A percentile compares a stretch with the other conserved stretches of the same genome.
These are phyloP conservation scores for Leccinum subtestaceum DNA, from an alignment of 768 basidiomycete genomes.

Conservation along the genomic window DNA sequence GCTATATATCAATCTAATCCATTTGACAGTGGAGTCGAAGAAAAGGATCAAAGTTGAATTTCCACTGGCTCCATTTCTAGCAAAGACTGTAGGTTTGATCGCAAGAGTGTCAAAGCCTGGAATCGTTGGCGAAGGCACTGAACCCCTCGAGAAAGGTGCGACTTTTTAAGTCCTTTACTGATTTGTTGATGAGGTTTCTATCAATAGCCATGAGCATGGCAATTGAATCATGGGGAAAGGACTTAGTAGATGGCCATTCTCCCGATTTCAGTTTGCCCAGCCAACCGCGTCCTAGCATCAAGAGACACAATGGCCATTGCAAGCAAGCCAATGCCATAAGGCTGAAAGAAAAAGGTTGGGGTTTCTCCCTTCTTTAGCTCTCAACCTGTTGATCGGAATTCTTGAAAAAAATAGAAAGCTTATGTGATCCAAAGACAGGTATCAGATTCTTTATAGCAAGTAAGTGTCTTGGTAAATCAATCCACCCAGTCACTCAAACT, in stretches of 20 bases:
- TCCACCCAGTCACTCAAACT: not conserved
- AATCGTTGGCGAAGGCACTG: no score
- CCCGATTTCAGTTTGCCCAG: not conserved
- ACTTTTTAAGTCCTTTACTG: not conserved
- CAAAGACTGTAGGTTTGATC: not conserved
- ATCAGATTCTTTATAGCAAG: conserved; percentile 15
- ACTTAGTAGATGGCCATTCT: no score
- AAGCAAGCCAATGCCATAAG: conserved; percentile 6
- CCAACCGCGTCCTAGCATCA: not conserved
- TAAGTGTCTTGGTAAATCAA: not conserved
- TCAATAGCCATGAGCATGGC: not conserved
- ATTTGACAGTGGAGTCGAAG: not conserved
- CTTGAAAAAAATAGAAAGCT: not conserved
- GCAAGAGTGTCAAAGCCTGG: not conserved
- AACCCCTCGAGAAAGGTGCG: conserved; percentile 3
- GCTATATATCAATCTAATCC: not conserved
- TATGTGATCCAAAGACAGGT: not conserved
- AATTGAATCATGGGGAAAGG: not conserved
- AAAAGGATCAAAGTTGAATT: not conserved
- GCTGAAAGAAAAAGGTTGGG: conserved; percentile 6
- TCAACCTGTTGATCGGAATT: not conserved
- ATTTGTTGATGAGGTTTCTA: not conserved
- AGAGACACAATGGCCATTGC: conserved; percentile 2
- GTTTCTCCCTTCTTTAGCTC: no score
- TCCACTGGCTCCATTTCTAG: not conserved